Conservation (phyloP, 768 basidiomycete species). For the Phlebiopsis flavidoalba region DNA sequence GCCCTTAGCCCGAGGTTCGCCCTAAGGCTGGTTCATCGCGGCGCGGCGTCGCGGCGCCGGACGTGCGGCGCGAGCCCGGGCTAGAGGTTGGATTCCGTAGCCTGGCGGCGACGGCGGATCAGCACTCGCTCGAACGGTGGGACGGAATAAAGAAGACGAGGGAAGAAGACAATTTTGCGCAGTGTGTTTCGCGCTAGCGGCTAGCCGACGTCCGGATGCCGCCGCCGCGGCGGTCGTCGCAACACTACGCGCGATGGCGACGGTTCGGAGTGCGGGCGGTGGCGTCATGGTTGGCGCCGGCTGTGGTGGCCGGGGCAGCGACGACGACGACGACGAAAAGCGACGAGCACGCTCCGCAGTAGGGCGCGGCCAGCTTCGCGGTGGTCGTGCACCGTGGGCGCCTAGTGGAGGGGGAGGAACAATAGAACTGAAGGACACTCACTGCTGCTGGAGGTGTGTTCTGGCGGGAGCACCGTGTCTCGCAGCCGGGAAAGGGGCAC, state of each 20-base stretch:
- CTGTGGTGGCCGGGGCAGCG: background rate
- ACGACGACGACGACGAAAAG: conserved; percentile 1
- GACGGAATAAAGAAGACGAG: too few species aligned
- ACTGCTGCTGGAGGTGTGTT: conserved; percentile 78
- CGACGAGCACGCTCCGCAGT: background rate
- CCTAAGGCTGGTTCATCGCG: conserved; percentile 46
- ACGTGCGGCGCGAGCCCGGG: conserved; percentile 68
- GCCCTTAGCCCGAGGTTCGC: conserved; percentile 9
- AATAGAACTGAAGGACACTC: conserved; percentile 24
- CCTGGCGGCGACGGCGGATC: conserved; percentile 30
- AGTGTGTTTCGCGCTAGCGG: background rate
- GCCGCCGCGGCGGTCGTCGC: too few species aligned
- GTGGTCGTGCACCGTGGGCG: background rate
- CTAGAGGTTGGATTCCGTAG: conserved; percentile 77
- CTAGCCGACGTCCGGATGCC: background rate
- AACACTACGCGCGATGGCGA: too few species aligned
- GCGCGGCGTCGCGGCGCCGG: conserved; percentile 50
- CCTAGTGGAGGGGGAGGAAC: background rate
- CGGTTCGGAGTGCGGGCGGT: background rate
- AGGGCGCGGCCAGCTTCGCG: background rate
- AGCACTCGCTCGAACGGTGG: too few species aligned
- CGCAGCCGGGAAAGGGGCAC: conserved; percentile 94
- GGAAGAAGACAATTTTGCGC: too few species aligned
- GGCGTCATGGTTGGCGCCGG: background rate
- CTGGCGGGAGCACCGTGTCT: conserved; percentile 84